Conservation (phyloP, 495 filamentous ascomycete species). For the Penicillium cinerascens region DNA sequence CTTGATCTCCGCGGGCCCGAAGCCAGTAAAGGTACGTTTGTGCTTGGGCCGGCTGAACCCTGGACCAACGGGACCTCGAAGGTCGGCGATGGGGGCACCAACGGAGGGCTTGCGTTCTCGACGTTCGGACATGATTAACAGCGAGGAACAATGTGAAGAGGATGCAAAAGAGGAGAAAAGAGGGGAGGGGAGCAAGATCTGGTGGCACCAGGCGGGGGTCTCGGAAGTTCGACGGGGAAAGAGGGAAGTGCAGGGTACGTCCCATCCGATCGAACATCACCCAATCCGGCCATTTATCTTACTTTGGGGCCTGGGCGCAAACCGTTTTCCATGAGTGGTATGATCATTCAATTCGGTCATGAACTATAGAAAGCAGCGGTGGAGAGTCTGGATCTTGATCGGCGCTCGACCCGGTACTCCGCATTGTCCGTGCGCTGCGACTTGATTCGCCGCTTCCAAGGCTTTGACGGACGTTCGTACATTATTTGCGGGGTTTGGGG, state of each 20-base stretch:
- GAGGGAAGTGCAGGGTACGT: background rate
- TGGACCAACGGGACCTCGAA: constrained; percentile 76
- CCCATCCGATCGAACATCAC: constrained; percentile 8
- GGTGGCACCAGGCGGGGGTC: background rate
- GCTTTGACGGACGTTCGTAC: background rate
- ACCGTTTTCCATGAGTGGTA: background rate
- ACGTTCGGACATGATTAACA: constrained; percentile 21
- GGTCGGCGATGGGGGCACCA: constrained; percentile 75
- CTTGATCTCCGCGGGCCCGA: constrained; percentile 88
- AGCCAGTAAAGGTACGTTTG: constrained; percentile 89
- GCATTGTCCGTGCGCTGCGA: constrained; percentile 1
- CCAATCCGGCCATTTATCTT: constrained; percentile 7
- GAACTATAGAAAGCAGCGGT: background rate
- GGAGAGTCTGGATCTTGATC: constrained; percentile 5
- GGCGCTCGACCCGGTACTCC: constrained; percentile 4
- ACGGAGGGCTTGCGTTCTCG: constrained; percentile 73
- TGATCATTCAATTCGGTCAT: background rate
- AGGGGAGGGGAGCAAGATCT: background rate
- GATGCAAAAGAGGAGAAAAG: constrained; percentile 3
- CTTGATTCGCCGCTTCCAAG: background rate
- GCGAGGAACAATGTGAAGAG: background rate
- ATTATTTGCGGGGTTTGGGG: background rate
- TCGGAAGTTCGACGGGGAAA: background rate
- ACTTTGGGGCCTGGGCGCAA: background rate
- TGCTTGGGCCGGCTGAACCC: constrained; percentile 81